These are phyloP conservation scores for Zymoseptoria ardabiliae DNA, from an alignment of 2,329 filamentous ascomycete species.

Conservation along the genomic window DNA sequence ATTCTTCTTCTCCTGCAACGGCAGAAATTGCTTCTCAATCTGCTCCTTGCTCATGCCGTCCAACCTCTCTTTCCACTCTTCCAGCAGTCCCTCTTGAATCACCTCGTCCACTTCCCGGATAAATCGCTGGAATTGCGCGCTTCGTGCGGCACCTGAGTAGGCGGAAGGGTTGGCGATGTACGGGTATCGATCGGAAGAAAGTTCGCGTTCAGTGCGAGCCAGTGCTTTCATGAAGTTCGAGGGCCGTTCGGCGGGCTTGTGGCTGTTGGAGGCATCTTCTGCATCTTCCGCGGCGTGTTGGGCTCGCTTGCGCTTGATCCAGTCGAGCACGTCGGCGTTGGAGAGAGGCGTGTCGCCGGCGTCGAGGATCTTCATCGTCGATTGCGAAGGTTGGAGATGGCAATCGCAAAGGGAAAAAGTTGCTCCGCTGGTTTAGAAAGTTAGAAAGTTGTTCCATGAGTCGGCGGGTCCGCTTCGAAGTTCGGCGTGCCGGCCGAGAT, in stretches of 20 bases:
- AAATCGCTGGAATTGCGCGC: conserved; percentile 18
- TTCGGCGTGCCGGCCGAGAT: neutral
- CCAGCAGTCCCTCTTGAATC: conserved; percentile 22
- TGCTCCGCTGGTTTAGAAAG: neutral
- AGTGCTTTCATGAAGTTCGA: conserved; percentile 26
- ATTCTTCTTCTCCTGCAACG: conserved; percentile 26
- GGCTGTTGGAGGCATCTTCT: conserved; percentile 18
- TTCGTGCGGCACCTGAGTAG: conserved; percentile 20
- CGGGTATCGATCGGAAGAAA: conserved; percentile 23
- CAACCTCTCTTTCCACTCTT: conserved; percentile 20
- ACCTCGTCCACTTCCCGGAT: conserved; percentile 17
- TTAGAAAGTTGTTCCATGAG: neutral
- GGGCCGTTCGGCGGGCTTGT: conserved; percentile 19
- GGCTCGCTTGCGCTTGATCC: conserved; percentile 24
- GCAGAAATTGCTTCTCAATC: conserved; percentile 21
- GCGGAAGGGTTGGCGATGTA: conserved; percentile 23
- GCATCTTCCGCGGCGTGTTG: conserved; percentile 28
- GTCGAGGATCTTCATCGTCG: conserved; percentile 29
- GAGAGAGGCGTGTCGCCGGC: conserved; percentile 30
- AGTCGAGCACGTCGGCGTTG: conserved; percentile 31
- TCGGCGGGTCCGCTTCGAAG: neutral
- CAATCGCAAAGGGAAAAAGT: neutral
- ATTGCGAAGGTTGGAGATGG: neutral
- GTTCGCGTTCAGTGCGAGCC: conserved; percentile 26
- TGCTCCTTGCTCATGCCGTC: conserved; percentile 20